Evolutionary conservation across 768 basidiomycete species (phyloP), one percentile per base, ranked within the genome.

Genomic region (Roridomyces roridus): DNA sequence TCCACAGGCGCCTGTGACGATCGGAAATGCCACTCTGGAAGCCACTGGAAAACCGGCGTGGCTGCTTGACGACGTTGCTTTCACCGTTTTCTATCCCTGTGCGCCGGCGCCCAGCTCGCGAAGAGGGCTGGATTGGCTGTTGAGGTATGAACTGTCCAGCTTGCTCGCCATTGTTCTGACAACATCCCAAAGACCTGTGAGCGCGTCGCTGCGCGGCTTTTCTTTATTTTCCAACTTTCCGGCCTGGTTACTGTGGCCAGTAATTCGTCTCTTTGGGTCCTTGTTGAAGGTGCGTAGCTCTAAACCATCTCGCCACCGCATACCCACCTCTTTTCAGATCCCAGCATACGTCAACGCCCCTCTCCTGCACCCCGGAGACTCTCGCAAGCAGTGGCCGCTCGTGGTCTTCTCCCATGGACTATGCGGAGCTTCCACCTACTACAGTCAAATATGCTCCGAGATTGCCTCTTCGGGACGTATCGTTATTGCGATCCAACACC

Each of bases 321-420:
- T 36, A 54, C 48, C 35, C 36, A 43, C 14, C 20, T 37, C 44
- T 36, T 18, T 51, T 15, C 31, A 87, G 85, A 80, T 87, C 51
- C 85, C 86, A n/a, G 81, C 81, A 21, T 77, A 83, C 63, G 69
- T 70, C 11, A 81, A 83, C 53, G 85, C 84, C 4, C 81, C 83
- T 5, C 80, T 87, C 20, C 76, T 84, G 5, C 66, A 72, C 34
- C 80, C 78, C 11, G 64, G 64, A 4, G 57, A 64, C 24, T 24
- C 43, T 5, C n/a, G 21, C 45, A 68, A 72, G 17, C 79, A 80
- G 44, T 91, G 90, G 90, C 90, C 91, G 0, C 79, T 95, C 26
- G 83, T 93, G 26, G 80, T 95, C 36, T 94, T 94, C 72, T 91
- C 89, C 10, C 93, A 94, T 74, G 93, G 93, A 18, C 81, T 94